A percentile compares a stretch with the other conserved stretches of the same genome.
Evolutionary conservation across 768 basidiomycete genomes (phyloP).

Genomic region (Termitomyces sp.): DNA sequence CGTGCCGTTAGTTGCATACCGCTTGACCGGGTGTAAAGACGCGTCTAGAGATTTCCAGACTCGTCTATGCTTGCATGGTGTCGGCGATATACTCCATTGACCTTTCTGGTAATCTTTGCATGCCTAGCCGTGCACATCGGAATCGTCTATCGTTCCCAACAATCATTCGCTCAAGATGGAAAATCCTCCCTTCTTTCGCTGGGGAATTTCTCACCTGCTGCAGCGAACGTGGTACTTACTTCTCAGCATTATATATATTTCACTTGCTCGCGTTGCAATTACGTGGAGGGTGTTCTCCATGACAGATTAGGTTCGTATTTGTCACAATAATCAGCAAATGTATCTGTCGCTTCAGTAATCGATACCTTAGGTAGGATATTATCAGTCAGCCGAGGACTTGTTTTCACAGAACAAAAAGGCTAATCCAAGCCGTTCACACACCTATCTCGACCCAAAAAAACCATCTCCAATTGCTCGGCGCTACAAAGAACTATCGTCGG

Average conservation of each 20-base stretch:
- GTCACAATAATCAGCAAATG: neutral
- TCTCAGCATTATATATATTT: neutral
- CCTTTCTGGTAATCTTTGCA: neutral
- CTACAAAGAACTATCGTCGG: neutral
- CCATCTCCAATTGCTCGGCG: too few species aligned
- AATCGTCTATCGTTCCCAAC: neutral
- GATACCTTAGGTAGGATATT: neutral
- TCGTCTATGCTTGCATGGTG: neutral
- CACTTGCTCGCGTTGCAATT: neutral
- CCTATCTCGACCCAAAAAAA: too few species aligned
- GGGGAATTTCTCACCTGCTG: neutral
- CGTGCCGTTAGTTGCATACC: neutral
- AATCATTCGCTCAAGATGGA: neutral
- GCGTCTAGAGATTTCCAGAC: neutral
- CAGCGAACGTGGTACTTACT: neutral
- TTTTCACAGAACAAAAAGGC: neutral
- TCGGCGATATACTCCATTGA: neutral
- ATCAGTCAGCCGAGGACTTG: neutral
- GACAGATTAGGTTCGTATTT: neutral
- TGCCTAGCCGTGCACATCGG: slow-evolving; percentile 1
- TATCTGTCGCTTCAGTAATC: neutral
- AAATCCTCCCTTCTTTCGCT: neutral
- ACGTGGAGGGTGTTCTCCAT: neutral
- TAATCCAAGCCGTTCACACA: neutral
- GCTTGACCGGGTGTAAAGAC: neutral